Percentiles rank a stretch among this genome's conserved stretches.
These are phyloP conservation scores for Alnus glutinosa DNA, from an alignment of 306 rosid species.

Conservation along the genomic window DNA sequence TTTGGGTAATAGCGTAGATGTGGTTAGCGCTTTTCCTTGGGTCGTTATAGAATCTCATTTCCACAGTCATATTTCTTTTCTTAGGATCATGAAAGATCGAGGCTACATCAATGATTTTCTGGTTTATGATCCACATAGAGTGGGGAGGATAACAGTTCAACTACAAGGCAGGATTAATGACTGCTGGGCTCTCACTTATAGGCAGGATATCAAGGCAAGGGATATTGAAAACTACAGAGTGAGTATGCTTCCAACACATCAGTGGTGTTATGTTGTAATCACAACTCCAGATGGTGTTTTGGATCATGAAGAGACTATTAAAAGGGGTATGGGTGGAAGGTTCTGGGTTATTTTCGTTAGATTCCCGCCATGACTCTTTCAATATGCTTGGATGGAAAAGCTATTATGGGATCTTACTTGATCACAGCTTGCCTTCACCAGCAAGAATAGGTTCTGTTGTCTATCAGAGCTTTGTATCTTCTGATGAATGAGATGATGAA, in stretches of 20 bases:
- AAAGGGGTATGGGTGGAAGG: conserved; percentile 71
- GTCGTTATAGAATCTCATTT: conserved; percentile 48
- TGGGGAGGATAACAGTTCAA: conserved; percentile 86
- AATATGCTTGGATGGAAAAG: neutral
- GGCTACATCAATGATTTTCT: conserved; percentile 79
- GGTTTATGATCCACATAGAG: conserved; percentile 84
- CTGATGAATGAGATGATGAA: conserved; percentile 12
- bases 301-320: conserved; percentile 90
- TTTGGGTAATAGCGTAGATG: too few relatives aligned
- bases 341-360: conserved; percentile 80
- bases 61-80: conserved; percentile 78
- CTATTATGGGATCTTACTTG: neutral
- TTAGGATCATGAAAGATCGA: conserved; percentile 76
- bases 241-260: conserved; percentile 66
- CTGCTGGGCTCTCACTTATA: conserved; percentile 65
- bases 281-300: conserved; percentile 90
- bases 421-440: neutral
- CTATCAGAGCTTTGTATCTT: neutral
- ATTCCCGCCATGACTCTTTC: neutral
- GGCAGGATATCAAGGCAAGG: conserved; percentile 73
- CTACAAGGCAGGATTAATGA: conserved; percentile 86
- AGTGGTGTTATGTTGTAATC: conserved; percentile 97
- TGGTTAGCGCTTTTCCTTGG: too few relatives aligned
- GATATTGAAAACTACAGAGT: conserved; percentile 69
- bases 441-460: conserved; percentile 4